Percentiles rank a stretch among this genome's conserved stretches.
Evolutionary conservation across 1,139 yeast species (phyloP).

Genomic region (Taphrina wiesneri): DNA sequence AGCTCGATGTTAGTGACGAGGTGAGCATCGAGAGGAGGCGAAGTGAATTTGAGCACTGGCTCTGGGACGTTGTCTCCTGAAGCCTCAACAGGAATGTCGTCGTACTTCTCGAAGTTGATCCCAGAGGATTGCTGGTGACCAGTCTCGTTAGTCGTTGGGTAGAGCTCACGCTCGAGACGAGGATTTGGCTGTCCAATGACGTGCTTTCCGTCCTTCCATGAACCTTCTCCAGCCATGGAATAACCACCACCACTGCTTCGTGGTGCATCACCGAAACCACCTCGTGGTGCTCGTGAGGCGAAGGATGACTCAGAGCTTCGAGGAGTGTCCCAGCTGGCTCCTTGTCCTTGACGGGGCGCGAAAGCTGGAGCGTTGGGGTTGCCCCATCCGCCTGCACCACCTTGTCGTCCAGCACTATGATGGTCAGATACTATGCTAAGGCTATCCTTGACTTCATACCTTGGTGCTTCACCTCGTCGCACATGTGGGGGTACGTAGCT

Average conservation of each 20-base stretch:
- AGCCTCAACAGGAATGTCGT: slow-evolving; percentile 97
- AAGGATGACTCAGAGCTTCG: slow-evolving; percentile 6
- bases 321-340: slow-evolving; percentile 25
- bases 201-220: slow-evolving; percentile 86
- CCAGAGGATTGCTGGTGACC: slow-evolving; percentile 74
- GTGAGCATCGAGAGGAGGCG: slow-evolving; percentile 88
- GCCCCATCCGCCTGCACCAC: slow-evolving; percentile 19
- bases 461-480: slow-evolving; percentile 28
- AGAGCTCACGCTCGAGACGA: slow-evolving; percentile 73
- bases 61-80: slow-evolving; percentile 95
- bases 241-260: slow-evolving; percentile 17
- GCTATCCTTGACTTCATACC: neutral
- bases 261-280: slow-evolving; percentile 25
- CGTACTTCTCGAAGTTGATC: slow-evolving; percentile 97
- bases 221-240: slow-evolving; percentile 54
- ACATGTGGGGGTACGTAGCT: slow-evolving; percentile 33
- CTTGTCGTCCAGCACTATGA: slow-evolving; percentile 6
- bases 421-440: neutral
- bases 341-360: slow-evolving; percentile 22
- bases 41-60: slow-evolving; percentile 79
- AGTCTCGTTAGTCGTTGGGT: slow-evolving; percentile 83
- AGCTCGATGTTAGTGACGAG: slow-evolving; percentile 81
- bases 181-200: slow-evolving; percentile 76
- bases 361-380: slow-evolving; percentile 30
- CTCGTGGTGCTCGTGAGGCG: slow-evolving; percentile 24